phyloP scores from a whole-genome alignment of 352 stramenopile genomes.

The Pythium scleroteichum region DNA sequence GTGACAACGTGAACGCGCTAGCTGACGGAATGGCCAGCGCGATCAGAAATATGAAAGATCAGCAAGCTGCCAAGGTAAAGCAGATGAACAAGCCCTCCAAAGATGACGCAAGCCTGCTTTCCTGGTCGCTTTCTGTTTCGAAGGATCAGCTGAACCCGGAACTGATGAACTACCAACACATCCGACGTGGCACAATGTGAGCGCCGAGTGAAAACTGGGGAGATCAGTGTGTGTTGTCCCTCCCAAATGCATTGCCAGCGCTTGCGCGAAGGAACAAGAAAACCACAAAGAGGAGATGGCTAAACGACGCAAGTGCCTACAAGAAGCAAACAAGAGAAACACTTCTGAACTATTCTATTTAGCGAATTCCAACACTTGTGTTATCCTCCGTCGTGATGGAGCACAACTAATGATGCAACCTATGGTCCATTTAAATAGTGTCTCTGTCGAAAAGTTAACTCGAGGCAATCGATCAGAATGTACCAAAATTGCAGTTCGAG shows the following conservation, averaged over 20 bases:
- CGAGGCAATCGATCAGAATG: too few relatives aligned
- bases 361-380: background rate
- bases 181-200: slow-evolving; percentile 80
- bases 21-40: slow-evolving; percentile 54
- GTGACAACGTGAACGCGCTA: slow-evolving; percentile 62
- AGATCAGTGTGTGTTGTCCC: background rate
- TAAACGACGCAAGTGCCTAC: background rate
- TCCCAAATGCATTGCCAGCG: background rate
- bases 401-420: background rate
- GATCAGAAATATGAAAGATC: slow-evolving; percentile 29
- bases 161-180: slow-evolving; percentile 64
- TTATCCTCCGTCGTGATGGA: background rate
- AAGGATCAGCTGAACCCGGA: slow-evolving; percentile 49
- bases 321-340: background rate
- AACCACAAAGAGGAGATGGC: background rate
- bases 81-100: slow-evolving; percentile 54
- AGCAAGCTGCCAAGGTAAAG: slow-evolving; percentile 46
- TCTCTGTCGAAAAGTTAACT: too few relatives aligned
- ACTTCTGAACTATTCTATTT: background rate
- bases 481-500: too few relatives aligned
- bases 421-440: background rate
- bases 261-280: too few relatives aligned
- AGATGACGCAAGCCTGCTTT: slow-evolving; percentile 64
- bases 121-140: slow-evolving; percentile 34
- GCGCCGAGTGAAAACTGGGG: background rate